Base-by-base conservation (phyloP, 1,284 basidiomycete species). In the Sanguinoderma infundibulare region DNA sequence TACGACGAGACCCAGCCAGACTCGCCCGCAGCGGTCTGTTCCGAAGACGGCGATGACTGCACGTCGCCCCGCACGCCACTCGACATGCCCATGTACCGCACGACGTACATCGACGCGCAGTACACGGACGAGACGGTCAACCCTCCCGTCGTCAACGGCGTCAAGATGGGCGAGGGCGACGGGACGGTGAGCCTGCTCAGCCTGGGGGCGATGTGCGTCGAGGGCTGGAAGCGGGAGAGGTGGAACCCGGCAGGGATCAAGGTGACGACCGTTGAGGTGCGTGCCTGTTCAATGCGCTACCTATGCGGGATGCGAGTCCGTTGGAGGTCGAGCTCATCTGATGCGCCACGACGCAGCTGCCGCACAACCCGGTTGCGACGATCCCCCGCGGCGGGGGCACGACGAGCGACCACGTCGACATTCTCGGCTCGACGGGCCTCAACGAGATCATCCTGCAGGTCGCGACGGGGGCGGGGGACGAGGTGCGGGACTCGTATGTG, bases 231-330 rank as follows among this genome's bases (percentile, higher is more conserved):
- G 75, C 83, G 89, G 58, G 83, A 84, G 64, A 82, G 89, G 54
- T 99, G 96, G 92, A 99, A 99, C 75, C 98, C 98, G 1, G 91
- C 89, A n/a, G 86, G 91, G 17, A 94, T 96, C 69, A 82, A 87
- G 68, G 81, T 98, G 36, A 85, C 90, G 17, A 98, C 95, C 3
- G 89, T 96, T 65, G 96, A 98, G 83, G 87, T 90, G 65, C 65
- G 80, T 69, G 56, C 2, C 32, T 14, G 14, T 5, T 39, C 35
- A 8, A 8, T 36, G 30, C n/a, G 20, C 20, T 42, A 24, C 17
- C 9, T 14, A 9, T 15, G 15, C 2, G 3, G 20, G 4, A n/a
- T n/a, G 38, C 17, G 38, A 39, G 38, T 35, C 7, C 6, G 38
- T 5, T 40, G 5, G 24, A 22, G 12, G 30, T 10, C n/a, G 28